A percentile compares a stretch with the other conserved stretches of the same genome.
phyloP scores from a whole-genome alignment of 345 rosid genomes.

The Hypericum perforatum region DNA sequence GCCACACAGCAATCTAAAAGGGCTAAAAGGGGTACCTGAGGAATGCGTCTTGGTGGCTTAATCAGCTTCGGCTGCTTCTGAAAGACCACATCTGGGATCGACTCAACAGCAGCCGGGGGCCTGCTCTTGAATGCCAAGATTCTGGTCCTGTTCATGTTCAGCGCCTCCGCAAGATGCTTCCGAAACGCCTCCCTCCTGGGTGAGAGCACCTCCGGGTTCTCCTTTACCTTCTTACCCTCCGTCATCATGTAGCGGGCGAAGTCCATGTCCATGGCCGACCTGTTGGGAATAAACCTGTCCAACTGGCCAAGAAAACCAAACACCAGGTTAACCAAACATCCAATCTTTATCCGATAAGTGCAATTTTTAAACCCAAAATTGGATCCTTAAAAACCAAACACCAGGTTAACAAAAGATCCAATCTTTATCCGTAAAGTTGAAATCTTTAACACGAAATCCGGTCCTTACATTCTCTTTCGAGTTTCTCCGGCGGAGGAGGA shows the following conservation, averaged over 20 bases:
- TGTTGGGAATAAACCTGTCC: conserved; percentile 68
- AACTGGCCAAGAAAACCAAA: conserved; percentile 19
- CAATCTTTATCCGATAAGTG: not conserved
- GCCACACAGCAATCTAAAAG: no score
- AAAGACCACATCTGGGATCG: conserved; percentile 5
- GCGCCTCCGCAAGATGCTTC: conserved; percentile 52
- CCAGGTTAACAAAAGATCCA: not conserved
- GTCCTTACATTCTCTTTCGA: conserved; percentile 12
- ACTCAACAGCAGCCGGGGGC: conserved; percentile 31
- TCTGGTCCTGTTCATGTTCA: conserved; percentile 49
- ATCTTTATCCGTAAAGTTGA: not conserved
- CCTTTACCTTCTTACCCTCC: conserved; percentile 41
- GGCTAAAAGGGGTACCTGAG: conserved; percentile 26
- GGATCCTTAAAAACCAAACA: not conserved
- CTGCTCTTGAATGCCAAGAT: conserved; percentile 71
- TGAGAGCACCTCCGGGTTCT: conserved; percentile 25
- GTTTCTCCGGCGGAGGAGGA: conserved; percentile 1
- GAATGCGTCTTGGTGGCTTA: conserved; percentile 30
- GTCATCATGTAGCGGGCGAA: conserved; percentile 54
- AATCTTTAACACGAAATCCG: not conserved
- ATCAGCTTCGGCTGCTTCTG: conserved; percentile 18
- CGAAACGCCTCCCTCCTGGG: conserved; percentile 54
- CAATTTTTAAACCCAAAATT: not conserved
- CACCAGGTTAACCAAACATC: not conserved
- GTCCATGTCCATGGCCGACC: conserved; percentile 69